Evolutionary conservation across 208 protist genomes (phyloP), one percentile per base, ranked within the genome.

Genomic region (Tritrichomonas foetus): DNA sequence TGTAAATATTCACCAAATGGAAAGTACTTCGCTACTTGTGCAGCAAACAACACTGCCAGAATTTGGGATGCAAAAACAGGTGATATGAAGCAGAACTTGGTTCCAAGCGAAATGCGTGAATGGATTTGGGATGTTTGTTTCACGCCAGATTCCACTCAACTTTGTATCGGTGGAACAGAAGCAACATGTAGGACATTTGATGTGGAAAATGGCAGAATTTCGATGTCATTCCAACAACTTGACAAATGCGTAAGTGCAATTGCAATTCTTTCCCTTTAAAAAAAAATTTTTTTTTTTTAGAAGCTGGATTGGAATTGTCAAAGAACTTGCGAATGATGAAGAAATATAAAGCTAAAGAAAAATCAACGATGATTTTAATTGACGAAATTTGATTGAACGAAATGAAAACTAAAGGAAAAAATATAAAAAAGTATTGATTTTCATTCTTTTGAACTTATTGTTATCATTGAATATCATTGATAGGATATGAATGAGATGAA

Each of bases 61-160:
- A 57, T 89, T 41, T 89, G 47, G 47, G 41, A 89, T 89, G 47
- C 47, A n/a, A 27, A 57, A 16, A 89, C 13, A 27, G 78, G 78
- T 33, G 78, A 89, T 89, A 53, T 89, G 47, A 89, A 57, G 47
- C 78, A 89, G 57, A 53, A 13, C 39, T 39, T 44, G 14, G 39
- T 89, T 44, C 1, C 78, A 33, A 14, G 47, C 27, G 78, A 89
- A 50, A 47, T 36, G 3, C 47, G 41, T n/a, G 78, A 89, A 57
- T 89, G 78, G 78, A 57, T 49, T 53, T 89, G 78, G 78, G 78
- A 57, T 57, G 41, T 89, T 16, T 41, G 47, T 39, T 89, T 89
- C 78, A 89, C 78, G 14, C 0, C 78, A 47, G 78, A 89, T 89
- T 89, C 78, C 8, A 14, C 78, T 33, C 27, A 89, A 13, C 78